Base-by-base conservation (phyloP, 257 asterid species). In the Plantago elongata region DNA sequence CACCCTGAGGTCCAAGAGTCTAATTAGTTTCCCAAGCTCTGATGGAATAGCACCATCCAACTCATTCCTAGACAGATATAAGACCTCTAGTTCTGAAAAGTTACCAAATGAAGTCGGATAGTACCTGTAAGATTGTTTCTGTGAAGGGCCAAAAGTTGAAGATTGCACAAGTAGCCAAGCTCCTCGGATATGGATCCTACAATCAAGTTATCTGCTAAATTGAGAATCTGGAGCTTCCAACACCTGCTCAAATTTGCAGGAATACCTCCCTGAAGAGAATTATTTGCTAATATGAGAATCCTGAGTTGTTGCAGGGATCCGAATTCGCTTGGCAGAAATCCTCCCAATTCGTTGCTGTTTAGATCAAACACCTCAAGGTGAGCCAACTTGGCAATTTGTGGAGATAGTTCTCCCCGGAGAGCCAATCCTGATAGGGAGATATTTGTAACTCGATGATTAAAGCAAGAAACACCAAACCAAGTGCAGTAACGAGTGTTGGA, bases 61-160 rank as follows among this genome's bases (percentile, higher is more conserved):
- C 43, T 72, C 67, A 62, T 75, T 78, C 51, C 65, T 78, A 16
- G 30, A 54, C 17, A 71, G 70, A 61, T 71, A 34, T 45, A 13
- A 71, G 64, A 56, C 45, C 60, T 29, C 68, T 48, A 74, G 14
- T 38, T 52, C 67, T 17, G 78, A 67, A 42, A 74, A 67, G 68
- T 74, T 74, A 0, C 80, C 83, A 29, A 68, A 56, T 30, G 77
- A 78, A 7, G 40, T 7, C 4, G 78, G 78, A 78, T 61, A 9
- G 45, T 50, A 9, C 80, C 83, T 7, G 80, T 78, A 3, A 68
- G 68, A 60, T 77, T 73, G 63, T 77, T 77, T 61, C 70, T 38
- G 9, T 45, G 48, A 16, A 77, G 57, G 29, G 54, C 69, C 70
- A 74, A 67, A 13, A 34, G 2, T 7, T 42, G 50, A 43, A 74